A percentile compares a stretch with the other conserved stretches of the same genome.
phyloP scores from a whole-genome alignment of 2,329 filamentous ascomycete species.

The Pyrenochaeta sp. region DNA sequence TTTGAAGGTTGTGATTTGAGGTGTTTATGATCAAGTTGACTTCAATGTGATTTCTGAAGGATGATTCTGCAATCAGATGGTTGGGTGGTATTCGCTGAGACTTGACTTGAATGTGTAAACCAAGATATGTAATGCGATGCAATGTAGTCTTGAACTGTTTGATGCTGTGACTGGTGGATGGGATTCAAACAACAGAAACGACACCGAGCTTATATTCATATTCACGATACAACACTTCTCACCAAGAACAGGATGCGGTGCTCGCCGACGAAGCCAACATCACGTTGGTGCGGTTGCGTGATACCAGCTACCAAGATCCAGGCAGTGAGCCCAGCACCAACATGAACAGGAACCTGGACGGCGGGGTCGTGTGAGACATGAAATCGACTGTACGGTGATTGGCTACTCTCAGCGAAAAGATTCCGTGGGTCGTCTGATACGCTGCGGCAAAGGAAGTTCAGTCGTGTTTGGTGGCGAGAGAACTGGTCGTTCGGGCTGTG shows the following conservation, averaged over 20 bases:
- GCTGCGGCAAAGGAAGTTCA: slow-evolving; percentile 3
- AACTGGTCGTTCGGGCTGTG: slow-evolving; percentile 7
- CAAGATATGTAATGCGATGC: neutral
- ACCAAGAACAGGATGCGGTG: slow-evolving; percentile 1
- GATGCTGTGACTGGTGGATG: slow-evolving; percentile 9
- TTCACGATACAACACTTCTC: neutral
- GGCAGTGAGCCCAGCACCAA: neutral
- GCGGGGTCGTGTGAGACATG: slow-evolving; percentile 15
- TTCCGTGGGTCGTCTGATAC: slow-evolving; percentile 24
- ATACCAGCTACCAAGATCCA: neutral
- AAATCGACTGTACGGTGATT: slow-evolving; percentile 7
- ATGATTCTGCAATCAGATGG: neutral
- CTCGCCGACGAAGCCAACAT: slow-evolving; percentile 2
- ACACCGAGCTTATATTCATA: slow-evolving; percentile 16
- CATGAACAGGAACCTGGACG: slow-evolving; percentile 6
- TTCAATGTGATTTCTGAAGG: neutral
- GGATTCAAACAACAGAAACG: slow-evolving; percentile 8
- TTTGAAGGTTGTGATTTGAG: slow-evolving; percentile 12
- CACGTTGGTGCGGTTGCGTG: slow-evolving; percentile 8
- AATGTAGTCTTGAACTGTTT: neutral
- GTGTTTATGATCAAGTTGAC: neutral
- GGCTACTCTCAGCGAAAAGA: neutral
- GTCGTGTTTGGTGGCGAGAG: slow-evolving; percentile 30
- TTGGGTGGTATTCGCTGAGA: neutral
- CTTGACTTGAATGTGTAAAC: neutral